phyloP scores from a whole-genome alignment of 2,329 filamentous ascomycete species.

The Talaromyces sp. region DNA sequence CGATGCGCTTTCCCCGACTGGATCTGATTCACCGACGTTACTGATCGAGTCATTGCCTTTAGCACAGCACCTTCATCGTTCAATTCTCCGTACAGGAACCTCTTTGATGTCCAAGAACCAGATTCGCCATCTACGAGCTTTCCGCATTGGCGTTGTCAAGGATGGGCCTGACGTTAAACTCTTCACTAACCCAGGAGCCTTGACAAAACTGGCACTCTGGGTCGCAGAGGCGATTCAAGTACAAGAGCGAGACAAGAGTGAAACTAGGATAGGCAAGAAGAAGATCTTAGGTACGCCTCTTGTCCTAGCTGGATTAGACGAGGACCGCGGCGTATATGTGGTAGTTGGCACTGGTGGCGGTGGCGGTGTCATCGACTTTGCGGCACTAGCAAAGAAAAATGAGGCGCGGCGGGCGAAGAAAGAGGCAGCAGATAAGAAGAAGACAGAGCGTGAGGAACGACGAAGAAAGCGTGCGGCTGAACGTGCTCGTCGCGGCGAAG shows the following conservation, averaged over 20 bases:
- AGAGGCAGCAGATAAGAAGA: constrained; percentile 58
- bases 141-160: constrained; percentile 92
- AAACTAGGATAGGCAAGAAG: constrained; percentile 46
- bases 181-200: constrained; percentile 85
- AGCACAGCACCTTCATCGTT: constrained; percentile 82
- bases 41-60: constrained; percentile 74
- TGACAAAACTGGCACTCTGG: constrained; percentile 93
- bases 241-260: constrained; percentile 76
- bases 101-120: constrained; percentile 88
- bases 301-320: constrained; percentile 84
- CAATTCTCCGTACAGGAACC: constrained; percentile 89
- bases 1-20: constrained; percentile 48
- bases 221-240: constrained; percentile 86
- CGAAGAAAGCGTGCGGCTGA: constrained; percentile 53
- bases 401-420: constrained; percentile 58
- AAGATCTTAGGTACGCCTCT: constrained; percentile 64
- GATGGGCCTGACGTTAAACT: constrained; percentile 87
- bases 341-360: constrained; percentile 90
- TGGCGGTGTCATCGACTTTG: constrained; percentile 64
- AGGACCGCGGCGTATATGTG: constrained; percentile 79
- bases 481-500: constrained; percentile 47
- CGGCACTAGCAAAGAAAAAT: constrained; percentile 63
- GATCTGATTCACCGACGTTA: constrained; percentile 38
- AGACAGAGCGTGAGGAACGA: constrained; percentile 60
- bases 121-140: constrained; percentile 85